A percentile compares a stretch with the other conserved stretches of the same genome.
Conservation (phyloP, 257 asterid genomes). For the Lavandula angustifolia region DNA sequence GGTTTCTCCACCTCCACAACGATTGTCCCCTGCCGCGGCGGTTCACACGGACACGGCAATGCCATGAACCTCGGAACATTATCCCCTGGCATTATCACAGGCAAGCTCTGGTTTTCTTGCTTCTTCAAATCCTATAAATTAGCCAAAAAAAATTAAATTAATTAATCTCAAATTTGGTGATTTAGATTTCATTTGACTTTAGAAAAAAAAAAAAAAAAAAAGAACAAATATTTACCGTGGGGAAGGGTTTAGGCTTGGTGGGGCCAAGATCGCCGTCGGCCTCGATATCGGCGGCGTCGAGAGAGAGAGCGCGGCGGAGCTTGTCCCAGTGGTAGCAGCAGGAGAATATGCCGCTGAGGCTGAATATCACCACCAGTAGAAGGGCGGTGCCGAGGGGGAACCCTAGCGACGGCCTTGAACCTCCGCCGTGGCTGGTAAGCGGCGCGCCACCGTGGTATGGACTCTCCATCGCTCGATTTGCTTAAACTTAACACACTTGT, state of each 20-base stretch:
- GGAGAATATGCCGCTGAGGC: conserved; percentile 87
- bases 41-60: conserved; percentile 65
- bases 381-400: conserved; percentile 95
- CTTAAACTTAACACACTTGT: background rate
- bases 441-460: conserved; percentile 51
- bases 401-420: conserved; percentile 82
- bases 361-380: conserved; percentile 68
- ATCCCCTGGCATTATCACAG: conserved; percentile 88
- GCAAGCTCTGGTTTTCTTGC: conserved; percentile 52
- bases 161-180: background rate
- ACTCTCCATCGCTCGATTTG: conserved; percentile 48
- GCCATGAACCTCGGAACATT: conserved; percentile 63
- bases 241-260: conserved; percentile 46
- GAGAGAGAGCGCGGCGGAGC: conserved; percentile 67
- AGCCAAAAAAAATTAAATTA: background rate
- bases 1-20: conserved; percentile 41
- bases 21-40: conserved; percentile 39
- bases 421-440: conserved; percentile 39
- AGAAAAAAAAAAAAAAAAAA: no score
- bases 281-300: conserved; percentile 48
- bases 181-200: background rate
- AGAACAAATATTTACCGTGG: conserved; percentile 37
- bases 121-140: conserved; percentile 45
- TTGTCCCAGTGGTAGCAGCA: conserved; percentile 98
- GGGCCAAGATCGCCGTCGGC: conserved; percentile 41